Evolutionary conservation across 192 early-diverging fungal species (phyloP).

Genomic region (Piromyces sp.): DNA sequence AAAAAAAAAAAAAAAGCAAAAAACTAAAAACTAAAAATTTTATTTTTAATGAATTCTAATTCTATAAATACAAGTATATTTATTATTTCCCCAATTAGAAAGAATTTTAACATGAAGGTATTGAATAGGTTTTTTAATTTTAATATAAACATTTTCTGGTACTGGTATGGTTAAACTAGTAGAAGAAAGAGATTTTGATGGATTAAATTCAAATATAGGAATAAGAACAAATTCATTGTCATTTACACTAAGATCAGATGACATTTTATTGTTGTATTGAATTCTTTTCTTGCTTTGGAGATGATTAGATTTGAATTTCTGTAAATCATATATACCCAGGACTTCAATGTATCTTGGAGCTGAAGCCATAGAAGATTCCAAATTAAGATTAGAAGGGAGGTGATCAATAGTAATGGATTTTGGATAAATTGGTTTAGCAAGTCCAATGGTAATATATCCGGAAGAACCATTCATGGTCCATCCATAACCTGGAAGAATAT

Average conservation of each 20-base stretch:
- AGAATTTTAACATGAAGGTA: neutral
- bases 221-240: neutral
- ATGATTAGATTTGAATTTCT: neutral
- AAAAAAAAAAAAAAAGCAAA: no score
- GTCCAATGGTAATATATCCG: neutral
- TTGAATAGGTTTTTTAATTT: neutral
- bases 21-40: no score
- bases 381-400: neutral
- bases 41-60: neutral
- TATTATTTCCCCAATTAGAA: neutral
- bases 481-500: neutral
- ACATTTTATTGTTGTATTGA: neutral
- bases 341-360: neutral
- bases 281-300: neutral
- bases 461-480: neutral
- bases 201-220: neutral
- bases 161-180: neutral
- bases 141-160: neutral
- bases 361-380: neutral
- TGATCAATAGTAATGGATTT: neutral
- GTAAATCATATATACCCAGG: neutral
- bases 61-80: neutral
- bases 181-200: neutral
- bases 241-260: neutral
- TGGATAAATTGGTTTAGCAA: neutral